A percentile compares a stretch with the other conserved stretches of the same genome.
Evolutionary conservation across 2,329 filamentous ascomycete genomes (phyloP).

Genomic region (Beauveria australis): DNA sequence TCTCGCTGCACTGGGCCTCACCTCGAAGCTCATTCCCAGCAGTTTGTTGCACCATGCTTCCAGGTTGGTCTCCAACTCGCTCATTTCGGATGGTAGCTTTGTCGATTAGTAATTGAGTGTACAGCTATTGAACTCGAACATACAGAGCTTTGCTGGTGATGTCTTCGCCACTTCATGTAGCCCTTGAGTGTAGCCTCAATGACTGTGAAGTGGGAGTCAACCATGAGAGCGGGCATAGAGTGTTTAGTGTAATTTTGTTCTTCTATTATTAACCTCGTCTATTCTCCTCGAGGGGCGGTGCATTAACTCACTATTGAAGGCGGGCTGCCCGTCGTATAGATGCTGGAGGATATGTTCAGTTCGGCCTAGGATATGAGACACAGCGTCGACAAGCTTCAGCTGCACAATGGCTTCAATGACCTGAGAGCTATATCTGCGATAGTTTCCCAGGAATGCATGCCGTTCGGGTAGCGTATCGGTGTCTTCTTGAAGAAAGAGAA

Average conservation of each 20-base stretch:
- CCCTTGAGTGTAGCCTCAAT: constrained; percentile 85
- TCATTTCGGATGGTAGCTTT: constrained; percentile 39
- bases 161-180: constrained; percentile 66
- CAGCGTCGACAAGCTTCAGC: constrained; percentile 73
- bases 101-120: background rate
- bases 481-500: constrained; percentile 81
- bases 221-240: constrained; percentile 63
- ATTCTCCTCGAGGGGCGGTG: no score
- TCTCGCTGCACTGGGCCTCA: constrained; percentile 17
- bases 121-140: constrained; percentile 7
- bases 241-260: constrained; percentile 57
- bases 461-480: constrained; percentile 91
- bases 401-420: constrained; percentile 83
- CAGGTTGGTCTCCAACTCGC: constrained; percentile 52
- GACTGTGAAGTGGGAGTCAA: constrained; percentile 84
- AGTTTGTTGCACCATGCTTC: constrained; percentile 66
- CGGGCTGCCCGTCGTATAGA: constrained; percentile 62
- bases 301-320: constrained; percentile 52
- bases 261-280: constrained; percentile 16
- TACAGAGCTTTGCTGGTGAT: constrained; percentile 23
- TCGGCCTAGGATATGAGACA: constrained; percentile 76
- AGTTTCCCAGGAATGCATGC: constrained; percentile 93
- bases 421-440: constrained; percentile 79
- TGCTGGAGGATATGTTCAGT: constrained; percentile 67
- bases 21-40: constrained; percentile 63